Base-by-base conservation (phyloP, 306 rosid genomes). In the Notholithocarpus densiflorus region DNA sequence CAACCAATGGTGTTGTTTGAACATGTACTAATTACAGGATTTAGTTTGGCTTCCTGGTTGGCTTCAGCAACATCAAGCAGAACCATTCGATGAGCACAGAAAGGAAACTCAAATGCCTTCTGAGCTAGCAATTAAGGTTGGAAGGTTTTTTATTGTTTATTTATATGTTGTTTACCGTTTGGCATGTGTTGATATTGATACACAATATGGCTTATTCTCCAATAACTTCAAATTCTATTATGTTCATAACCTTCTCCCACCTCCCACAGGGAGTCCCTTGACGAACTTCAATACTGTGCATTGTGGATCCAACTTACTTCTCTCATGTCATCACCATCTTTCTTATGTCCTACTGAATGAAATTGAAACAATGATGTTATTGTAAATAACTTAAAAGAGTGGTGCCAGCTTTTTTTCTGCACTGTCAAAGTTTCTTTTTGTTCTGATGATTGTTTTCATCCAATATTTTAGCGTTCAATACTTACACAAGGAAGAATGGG, bases 11-110 rank as follows among this genome's bases (percentile, higher is more conserved):
- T 56, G 23, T 26, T 80, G 48, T 55, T 80, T 26, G 24, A 75
- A 37, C 15, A 52, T 80, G 68, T 70, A 32, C 45, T 55, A 62
- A 74, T 76, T 65, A 45, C 84, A 92, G 98, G 97, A 92, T 80
- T 82, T 80, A 68, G 97, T 90, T 77, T 94, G 97, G 98, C 83
- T 89, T 79, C 97, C 98, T 48, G 75, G 80, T 79, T 94, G 98
- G 97, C 88, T 90, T 88, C 98, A 94, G 88, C 88, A 87, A 75
- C 79, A 83, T 82, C 87, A 85, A 82, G 68, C 84, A 32, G 84
- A 83, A 54, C 87, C 80, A 68, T 85, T 83, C 51, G 70, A 61
- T 85, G 91, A 81, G 52, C 61, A 71, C 64, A 60, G 27, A 26
- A 80, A 81, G 61, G 84, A 84, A 37, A 77, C 89, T 75, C 87